These are phyloP conservation scores for Trichoderma asperelloides DNA, from an alignment of 495 filamentous ascomycete species.

Conservation along the genomic window DNA sequence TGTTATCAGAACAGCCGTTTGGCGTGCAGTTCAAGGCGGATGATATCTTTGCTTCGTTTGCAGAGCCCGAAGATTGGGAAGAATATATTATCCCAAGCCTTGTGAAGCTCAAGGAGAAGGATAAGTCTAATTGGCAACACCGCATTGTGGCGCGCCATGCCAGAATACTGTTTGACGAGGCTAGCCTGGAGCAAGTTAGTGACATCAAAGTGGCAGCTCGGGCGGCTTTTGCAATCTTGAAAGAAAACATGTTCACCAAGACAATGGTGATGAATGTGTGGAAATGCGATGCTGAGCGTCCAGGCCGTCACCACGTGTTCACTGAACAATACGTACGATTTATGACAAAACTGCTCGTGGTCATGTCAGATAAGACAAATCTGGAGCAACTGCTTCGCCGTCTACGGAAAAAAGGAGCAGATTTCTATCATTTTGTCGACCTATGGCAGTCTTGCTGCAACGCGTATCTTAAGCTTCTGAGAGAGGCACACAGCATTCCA, in stretches of 20 bases:
- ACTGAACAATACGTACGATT: conserved; percentile 82
- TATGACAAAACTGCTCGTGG: conserved; percentile 62
- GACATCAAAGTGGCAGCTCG: conserved; percentile 33
- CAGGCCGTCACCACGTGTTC: conserved; percentile 89
- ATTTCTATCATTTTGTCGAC: conserved; percentile 75
- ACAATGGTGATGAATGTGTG: conserved; percentile 93
- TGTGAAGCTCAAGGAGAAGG: conserved; percentile 66
- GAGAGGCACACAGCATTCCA: conserved; percentile 54
- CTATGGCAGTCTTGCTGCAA: conserved; percentile 78
- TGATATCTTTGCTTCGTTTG: conserved; percentile 28
- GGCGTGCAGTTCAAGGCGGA: conserved; percentile 28
- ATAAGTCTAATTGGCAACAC: conserved; percentile 97
- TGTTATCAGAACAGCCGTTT: conserved; percentile 39
- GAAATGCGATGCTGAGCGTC: conserved; percentile 87
- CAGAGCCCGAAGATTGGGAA: conserved; percentile 59
- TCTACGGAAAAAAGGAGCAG: conserved; percentile 69
- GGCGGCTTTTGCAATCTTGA: conserved; percentile 66
- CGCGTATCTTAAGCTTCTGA: conserved; percentile 67
- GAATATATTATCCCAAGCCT: conserved; percentile 64
- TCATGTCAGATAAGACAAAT: conserved; percentile 66
- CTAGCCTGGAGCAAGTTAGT: conserved; percentile 17
- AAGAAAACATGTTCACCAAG: conserved; percentile 86
- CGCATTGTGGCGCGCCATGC: conserved; percentile 76
- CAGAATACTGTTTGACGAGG: conserved; percentile 56
- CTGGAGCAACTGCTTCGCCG: conserved; percentile 75